Evolutionary conservation across 176 grass and related monocot genomes (phyloP).

Genomic region (Lolium rigidum): DNA sequence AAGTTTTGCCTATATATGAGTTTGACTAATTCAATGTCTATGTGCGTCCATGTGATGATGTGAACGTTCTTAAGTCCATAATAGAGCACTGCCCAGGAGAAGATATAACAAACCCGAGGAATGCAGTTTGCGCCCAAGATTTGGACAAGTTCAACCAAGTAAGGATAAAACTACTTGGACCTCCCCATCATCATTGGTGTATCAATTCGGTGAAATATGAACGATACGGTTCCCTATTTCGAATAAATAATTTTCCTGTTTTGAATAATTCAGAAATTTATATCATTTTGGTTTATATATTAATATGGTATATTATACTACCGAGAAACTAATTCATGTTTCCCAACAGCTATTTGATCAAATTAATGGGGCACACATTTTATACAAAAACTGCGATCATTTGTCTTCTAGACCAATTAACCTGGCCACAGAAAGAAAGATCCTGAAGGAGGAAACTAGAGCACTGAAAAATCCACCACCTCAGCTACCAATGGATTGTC

Average conservation of each 20-base stretch:
- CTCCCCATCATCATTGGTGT: background rate
- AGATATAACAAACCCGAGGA: constrained; percentile 36
- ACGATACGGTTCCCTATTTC: no score
- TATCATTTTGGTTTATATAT: background rate
- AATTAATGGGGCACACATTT: background rate
- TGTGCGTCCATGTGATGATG: background rate
- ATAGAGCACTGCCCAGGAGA: constrained; percentile 42
- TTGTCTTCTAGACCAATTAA: constrained; percentile 24
- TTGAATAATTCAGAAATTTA: no score
- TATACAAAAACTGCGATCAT: constrained; percentile 45
- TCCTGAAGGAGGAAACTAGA: constrained; percentile 28
- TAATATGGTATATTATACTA: background rate
- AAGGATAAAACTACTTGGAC: background rate
- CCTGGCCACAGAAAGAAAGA: background rate
- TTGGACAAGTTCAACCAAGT: constrained; percentile 29
- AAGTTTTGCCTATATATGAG: background rate
- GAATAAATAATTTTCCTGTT: background rate
- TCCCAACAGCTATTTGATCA: constrained; percentile 31
- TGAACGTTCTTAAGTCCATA: background rate
- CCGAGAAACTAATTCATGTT: background rate
- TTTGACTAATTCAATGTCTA: background rate
- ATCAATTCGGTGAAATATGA: background rate
- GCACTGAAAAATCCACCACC: constrained; percentile 33
- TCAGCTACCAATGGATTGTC: constrained; percentile 46
- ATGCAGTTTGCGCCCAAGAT: constrained; percentile 36